Conservation (phyloP, 164 flowering plant genomes). For the Stephania yunnanensis region DNA sequence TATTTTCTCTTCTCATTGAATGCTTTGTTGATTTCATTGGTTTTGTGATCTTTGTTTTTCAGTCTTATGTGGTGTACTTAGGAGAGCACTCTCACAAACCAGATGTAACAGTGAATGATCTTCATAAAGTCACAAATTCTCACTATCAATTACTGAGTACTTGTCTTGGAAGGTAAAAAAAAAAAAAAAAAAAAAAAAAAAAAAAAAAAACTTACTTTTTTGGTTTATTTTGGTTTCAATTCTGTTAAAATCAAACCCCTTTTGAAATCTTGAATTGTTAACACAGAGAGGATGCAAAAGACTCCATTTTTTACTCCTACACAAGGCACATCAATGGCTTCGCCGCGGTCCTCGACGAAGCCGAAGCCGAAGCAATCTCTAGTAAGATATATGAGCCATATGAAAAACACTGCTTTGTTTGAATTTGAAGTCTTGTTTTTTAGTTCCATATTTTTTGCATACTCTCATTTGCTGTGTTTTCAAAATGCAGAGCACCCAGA, state of each 20-base stretch:
- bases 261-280: background rate
- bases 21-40: background rate
- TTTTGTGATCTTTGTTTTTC: background rate
- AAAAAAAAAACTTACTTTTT: too few relatives aligned
- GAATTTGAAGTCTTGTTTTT: background rate
- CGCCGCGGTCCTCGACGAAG: slow-evolving; percentile 19
- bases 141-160: slow-evolving; percentile 50
- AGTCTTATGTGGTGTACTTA: slow-evolving; percentile 60
- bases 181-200: background rate
- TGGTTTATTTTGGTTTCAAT: background rate
- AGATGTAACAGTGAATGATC: slow-evolving; percentile 20
- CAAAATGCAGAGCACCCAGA: slow-evolving; percentile 44
- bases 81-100: slow-evolving; percentile 45
- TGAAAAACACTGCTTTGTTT: background rate
- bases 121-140: slow-evolving; percentile 27
- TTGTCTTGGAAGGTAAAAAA: slow-evolving; percentile 38
- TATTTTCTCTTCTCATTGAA: background rate
- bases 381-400: slow-evolving; percentile 6
- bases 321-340: slow-evolving; percentile 13
- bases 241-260: background rate
- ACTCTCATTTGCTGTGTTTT: background rate
- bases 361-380: slow-evolving; percentile 14
- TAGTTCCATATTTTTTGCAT: background rate
- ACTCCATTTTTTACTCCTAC: slow-evolving; percentile 17
- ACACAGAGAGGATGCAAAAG: slow-evolving; percentile 18